phyloP scores from a whole-genome alignment of 805 yeast genomes.

The Candida montana region DNA sequence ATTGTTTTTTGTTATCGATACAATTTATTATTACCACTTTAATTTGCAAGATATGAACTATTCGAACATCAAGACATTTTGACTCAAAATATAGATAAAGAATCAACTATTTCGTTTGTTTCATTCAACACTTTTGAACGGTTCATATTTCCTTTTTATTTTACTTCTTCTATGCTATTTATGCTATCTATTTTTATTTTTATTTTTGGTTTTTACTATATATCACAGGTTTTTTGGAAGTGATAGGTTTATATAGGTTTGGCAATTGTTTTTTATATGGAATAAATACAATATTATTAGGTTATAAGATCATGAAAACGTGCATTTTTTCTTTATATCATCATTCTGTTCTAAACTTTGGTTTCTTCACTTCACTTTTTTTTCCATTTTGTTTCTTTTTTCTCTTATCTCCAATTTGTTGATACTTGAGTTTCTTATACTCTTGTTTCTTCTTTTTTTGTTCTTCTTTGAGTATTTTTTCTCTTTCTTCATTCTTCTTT shows the following conservation, averaged over 20 bases:
- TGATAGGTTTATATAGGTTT: background rate
- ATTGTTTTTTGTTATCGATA: background rate
- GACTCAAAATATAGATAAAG: no score
- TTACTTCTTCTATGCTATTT: background rate
- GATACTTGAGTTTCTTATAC: slow-evolving; percentile 18
- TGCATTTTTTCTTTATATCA: no score
- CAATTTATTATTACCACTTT: no score
- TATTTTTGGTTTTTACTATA: no score
- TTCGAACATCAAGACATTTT: no score
- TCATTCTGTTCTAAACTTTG: slow-evolving; percentile 20
- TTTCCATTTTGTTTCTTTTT: slow-evolving; percentile 5
- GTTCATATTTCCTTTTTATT: no score
- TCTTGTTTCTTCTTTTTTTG: slow-evolving; percentile 15
- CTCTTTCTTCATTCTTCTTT: slow-evolving; percentile 9
- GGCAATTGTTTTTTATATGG: background rate
- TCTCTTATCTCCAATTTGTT: slow-evolving; percentile 17
- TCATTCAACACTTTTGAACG: no score
- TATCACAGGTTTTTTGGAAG: no score
- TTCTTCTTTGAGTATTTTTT: slow-evolving; percentile 6
- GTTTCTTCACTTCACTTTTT: slow-evolving; percentile 3
- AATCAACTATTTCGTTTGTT: no score
- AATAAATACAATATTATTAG: background rate
- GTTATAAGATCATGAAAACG: no score
- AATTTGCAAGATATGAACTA: no score
- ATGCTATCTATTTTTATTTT: no score